These are phyloP conservation scores for Boeremia exigua DNA, from an alignment of 2,329 filamentous ascomycete species.

Conservation along the genomic window DNA sequence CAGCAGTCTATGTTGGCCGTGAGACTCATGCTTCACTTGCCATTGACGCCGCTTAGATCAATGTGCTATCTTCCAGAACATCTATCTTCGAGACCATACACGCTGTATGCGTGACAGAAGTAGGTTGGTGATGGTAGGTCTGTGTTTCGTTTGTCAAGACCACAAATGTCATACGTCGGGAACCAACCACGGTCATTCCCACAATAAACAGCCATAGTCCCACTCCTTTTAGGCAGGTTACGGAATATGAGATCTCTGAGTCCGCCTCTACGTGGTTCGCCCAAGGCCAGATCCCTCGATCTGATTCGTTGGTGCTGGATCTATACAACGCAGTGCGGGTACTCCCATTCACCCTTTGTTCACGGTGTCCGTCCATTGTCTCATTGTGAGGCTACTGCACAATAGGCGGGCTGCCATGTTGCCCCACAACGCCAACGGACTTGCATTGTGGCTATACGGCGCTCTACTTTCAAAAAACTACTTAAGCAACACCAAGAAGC, in stretches of 20 bases:
- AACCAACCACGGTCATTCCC: neutral
- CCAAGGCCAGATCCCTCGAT: conserved; percentile 1
- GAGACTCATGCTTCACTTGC: neutral
- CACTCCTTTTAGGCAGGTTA: neutral
- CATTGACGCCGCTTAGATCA: neutral
- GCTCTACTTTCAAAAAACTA: conserved; percentile 5
- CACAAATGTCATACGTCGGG: neutral
- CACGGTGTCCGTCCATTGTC: conserved; percentile 22
- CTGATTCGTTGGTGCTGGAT: conserved; percentile 13
- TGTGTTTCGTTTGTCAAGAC: neutral
- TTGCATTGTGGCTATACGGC: conserved; percentile 15
- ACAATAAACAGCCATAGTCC: neutral
- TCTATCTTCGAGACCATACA: neutral
- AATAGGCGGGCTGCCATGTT: conserved; percentile 10
- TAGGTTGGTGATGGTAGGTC: neutral
- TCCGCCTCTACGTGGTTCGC: conserved; percentile 1
- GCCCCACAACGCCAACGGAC: conserved; percentile 20
- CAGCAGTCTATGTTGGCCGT: neutral
- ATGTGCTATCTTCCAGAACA: neutral
- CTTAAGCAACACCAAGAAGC: conserved; percentile 15
- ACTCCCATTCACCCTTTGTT: conserved; percentile 29
- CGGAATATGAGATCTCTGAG: neutral
- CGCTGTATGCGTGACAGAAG: neutral
- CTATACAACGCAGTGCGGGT: conserved; percentile 8
- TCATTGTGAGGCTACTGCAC: conserved; percentile 27